Evolutionary conservation across 768 basidiomycete genomes (phyloP), one percentile per base, ranked within the genome.

Genomic region (Leccinum obscurum): DNA sequence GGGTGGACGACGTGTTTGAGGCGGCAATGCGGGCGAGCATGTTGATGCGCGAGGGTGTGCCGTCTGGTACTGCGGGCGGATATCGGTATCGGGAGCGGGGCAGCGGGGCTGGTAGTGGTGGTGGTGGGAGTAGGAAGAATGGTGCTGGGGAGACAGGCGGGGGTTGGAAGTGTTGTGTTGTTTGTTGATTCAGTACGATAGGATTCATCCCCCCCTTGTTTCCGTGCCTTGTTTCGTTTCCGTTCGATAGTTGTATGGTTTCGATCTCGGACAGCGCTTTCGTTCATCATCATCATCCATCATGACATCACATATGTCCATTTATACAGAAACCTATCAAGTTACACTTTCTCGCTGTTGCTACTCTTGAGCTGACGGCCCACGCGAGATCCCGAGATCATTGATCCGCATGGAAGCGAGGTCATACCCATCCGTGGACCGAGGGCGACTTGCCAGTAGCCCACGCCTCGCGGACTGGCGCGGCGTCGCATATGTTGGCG

Each of bases 1-100:
- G 94, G 57, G 94, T 96, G 14, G 96, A 98, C 74, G 92, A 97
- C 66, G 92, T 98, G 52, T 99, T 98, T 66, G 97, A 99, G 78
- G 90, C 92, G 0, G 97, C 97, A 35, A 98, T 97, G 11, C 81
- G 24, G 97, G 95, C 93, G 50, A 95, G 93, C 71, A 97, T 98
- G 92, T 77, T 98, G 60, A 95, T 96, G 83, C 81, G 95, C 22
- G 94, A 95, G 59, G 90, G 90, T 3, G 89, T 86, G 26, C 83
- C 85, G 9, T 67, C 74, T 76, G 80, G 68, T 69, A 77, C 79
- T 68, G 83, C 84, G 65, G 84, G 84, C 52, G 81, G 82, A 15
- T 80, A 79, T 65, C 72, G 68, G 61, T 62, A 75, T 81, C 81
- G 60, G 75, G 77, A 80, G 76, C 71, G 86, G 80, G 17, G n/a